Evolutionary conservation across 257 asterid genomes (phyloP).

Genomic region (Capsicum rhomboideum): DNA sequence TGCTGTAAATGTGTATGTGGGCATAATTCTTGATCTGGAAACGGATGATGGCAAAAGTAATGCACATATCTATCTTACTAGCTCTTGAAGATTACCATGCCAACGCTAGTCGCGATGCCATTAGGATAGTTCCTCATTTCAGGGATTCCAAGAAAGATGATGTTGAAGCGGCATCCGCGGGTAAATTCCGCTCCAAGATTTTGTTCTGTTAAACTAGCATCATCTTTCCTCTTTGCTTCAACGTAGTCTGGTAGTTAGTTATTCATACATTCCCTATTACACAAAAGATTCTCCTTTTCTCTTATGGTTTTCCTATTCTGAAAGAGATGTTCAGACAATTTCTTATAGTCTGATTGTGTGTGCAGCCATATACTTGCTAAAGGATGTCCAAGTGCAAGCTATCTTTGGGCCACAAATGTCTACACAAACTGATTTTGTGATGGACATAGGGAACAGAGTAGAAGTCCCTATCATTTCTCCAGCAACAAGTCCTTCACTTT

Average conservation of each 20-base stretch:
- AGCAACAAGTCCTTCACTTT: too few species aligned
- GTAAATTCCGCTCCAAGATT: neutral
- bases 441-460: too few species aligned
- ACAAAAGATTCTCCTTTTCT: neutral
- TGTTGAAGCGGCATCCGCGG: slow-evolving; percentile 29
- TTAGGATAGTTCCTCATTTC: slow-evolving; percentile 25
- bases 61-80: slow-evolving; percentile 22
- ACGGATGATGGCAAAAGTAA: slow-evolving; percentile 17
- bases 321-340: too few species aligned
- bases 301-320: too few species aligned
- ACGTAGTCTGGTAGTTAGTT: too few species aligned
- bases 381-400: too few species aligned
- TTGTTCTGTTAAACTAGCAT: neutral
- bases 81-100: slow-evolving; percentile 39
- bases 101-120: neutral
- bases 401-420: too few species aligned
- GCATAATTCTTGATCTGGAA: slow-evolving; percentile 32
- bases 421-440: too few species aligned
- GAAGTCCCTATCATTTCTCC: too few species aligned
- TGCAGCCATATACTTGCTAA: too few species aligned
- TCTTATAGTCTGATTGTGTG: too few species aligned
- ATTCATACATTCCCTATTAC: neutral
- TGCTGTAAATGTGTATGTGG: slow-evolving; percentile 23
- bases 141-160: slow-evolving; percentile 22
- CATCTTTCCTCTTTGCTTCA: neutral